phyloP scores from a whole-genome alignment of 2,329 filamentous ascomycete genomes.

The Lecanoromycetidae sp. region DNA sequence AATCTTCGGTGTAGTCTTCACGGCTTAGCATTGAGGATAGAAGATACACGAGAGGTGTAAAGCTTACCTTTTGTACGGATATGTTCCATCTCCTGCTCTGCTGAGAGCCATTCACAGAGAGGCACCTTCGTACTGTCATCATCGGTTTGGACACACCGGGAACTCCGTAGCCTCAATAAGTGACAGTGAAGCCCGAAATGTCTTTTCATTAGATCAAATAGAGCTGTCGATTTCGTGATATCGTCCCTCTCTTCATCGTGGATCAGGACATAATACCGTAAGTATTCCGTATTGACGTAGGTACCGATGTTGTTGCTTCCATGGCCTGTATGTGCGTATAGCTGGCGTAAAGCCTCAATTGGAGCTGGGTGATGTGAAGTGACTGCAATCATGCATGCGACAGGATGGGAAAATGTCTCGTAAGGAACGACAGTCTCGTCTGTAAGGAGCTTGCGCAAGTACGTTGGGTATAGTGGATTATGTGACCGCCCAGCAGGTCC shows the following conservation, averaged over 20 bases:
- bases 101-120: conserved; percentile 76
- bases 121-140: conserved; percentile 79
- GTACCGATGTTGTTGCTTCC: conserved; percentile 61
- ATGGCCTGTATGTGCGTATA: conserved; percentile 75
- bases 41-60: neutral
- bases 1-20: conserved; percentile 52
- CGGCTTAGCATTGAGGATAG: conserved; percentile 20
- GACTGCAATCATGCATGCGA: conserved; percentile 88
- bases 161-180: conserved; percentile 71
- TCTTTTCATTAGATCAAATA: conserved; percentile 99
- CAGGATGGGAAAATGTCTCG: conserved; percentile 89
- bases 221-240: conserved; percentile 71
- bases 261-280: conserved; percentile 90
- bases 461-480: conserved; percentile 57
- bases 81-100: conserved; percentile 68
- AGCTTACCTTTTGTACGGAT: conserved; percentile 50
- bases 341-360: conserved; percentile 70
- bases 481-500: neutral
- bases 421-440: conserved; percentile 66
- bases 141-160: conserved; percentile 75
- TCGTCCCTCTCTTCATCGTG: conserved; percentile 95
- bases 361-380: conserved; percentile 75
- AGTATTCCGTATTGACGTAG: conserved; percentile 84
- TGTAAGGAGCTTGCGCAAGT: conserved; percentile 71
- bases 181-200: conserved; percentile 94